A percentile compares a stretch with the other conserved stretches of the same genome.
Conservation (phyloP, 2,329 filamentous ascomycete species). For the Phaeosphaeriaceae sp. region DNA sequence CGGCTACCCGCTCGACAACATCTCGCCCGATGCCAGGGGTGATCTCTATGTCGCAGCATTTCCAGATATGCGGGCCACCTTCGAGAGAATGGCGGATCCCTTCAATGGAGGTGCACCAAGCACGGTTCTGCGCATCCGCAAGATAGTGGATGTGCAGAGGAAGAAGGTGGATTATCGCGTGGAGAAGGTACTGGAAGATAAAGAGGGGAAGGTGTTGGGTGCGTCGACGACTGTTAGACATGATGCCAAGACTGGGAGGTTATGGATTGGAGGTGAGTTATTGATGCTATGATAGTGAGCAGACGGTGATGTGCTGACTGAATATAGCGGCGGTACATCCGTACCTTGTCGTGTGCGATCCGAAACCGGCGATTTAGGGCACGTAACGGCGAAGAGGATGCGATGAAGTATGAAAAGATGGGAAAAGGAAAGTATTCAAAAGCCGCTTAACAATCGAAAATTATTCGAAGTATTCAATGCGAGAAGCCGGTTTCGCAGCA, state of each 20-base stretch:
- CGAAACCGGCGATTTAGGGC: not conserved
- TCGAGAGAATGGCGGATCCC: conserved; percentile 23
- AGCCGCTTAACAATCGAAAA: no score
- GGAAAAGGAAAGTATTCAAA: no score
- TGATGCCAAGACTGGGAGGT: conserved; percentile 32
- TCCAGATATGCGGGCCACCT: conserved; percentile 12
- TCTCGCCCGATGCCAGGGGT: conserved; percentile 32
- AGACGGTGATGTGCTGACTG: not conserved
- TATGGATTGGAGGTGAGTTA: conserved; percentile 34
- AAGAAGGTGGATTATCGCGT: conserved; percentile 22
- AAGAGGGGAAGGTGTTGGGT: conserved; percentile 24
- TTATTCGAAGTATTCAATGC: no score
- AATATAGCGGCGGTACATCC: conserved; percentile 15
- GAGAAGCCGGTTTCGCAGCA: no score
- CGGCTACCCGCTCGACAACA: conserved; percentile 37
- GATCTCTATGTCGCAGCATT: conserved; percentile 35
- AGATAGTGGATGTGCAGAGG: conserved; percentile 6
- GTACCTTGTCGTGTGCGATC: conserved; percentile 17
- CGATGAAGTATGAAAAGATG: no score
- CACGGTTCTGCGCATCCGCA: conserved; percentile 30
- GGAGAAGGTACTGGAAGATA: conserved; percentile 38
- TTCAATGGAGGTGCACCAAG: conserved; percentile 18
- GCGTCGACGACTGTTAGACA: conserved; percentile 34
- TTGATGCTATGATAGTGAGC: not conserved
- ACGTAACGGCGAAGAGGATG: no score